These are phyloP conservation scores for Ogataea dorogensis DNA, from an alignment of 805 yeast species.

Conservation along the genomic window DNA sequence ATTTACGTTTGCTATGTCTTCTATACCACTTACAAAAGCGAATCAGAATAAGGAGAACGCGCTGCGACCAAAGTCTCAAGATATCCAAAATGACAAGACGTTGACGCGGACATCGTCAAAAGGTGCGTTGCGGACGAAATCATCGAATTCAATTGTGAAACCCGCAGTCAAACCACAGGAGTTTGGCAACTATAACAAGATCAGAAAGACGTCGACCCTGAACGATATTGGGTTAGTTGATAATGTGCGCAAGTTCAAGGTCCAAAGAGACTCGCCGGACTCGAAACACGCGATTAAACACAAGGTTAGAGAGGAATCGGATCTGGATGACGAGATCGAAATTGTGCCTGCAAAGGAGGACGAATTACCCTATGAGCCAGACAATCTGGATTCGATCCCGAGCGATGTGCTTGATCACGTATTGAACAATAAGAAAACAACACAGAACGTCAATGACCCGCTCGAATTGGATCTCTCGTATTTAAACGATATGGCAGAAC, in stretches of 20 bases:
- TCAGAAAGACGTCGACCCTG: slow-evolving; percentile 20
- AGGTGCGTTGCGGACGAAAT: slow-evolving; percentile 25
- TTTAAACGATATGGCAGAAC: slow-evolving; percentile 9
- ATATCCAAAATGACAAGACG: slow-evolving; percentile 12
- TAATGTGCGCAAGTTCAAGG: slow-evolving; percentile 30
- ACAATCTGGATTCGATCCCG: slow-evolving; percentile 41
- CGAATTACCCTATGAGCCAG: slow-evolving; percentile 44
- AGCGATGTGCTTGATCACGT: slow-evolving; percentile 31
- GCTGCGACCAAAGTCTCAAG: slow-evolving; percentile 12
- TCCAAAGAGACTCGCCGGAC: slow-evolving; percentile 33
- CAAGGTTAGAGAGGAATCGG: slow-evolving; percentile 8
- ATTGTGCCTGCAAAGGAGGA: slow-evolving; percentile 39
- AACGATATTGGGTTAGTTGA: slow-evolving; percentile 6
- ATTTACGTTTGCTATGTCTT: slow-evolving; percentile 15
- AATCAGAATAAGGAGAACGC: slow-evolving; percentile 23
- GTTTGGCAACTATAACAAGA: slow-evolving; percentile 21
- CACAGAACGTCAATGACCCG: slow-evolving; percentile 22
- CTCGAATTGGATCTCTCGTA: slow-evolving; percentile 24
- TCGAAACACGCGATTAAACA: slow-evolving; percentile 23
- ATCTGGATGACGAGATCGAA: slow-evolving; percentile 47
- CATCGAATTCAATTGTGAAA: slow-evolving; percentile 23
- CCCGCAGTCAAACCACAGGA: slow-evolving; percentile 12
- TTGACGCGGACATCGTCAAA: slow-evolving; percentile 19
- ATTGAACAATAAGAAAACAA: slow-evolving; percentile 16
- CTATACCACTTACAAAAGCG: slow-evolving; percentile 13